Evolutionary conservation across 345 rosid species (phyloP).

Genomic region (Salix dunnii): DNA sequence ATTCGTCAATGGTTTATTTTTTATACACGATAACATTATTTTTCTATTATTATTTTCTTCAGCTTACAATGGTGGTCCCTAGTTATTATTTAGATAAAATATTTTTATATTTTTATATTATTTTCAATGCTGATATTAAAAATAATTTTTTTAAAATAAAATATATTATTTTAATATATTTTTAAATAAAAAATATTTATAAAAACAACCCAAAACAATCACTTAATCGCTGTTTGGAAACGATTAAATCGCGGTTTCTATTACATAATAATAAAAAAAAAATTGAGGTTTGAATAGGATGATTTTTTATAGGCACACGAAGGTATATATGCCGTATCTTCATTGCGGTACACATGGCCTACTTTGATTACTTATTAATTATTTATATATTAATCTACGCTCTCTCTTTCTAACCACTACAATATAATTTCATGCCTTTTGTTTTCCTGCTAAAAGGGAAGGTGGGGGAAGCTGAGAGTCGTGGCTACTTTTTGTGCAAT

Average conservation of each 20-base stretch:
- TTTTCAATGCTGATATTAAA: no score
- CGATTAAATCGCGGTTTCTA: slow-evolving; percentile 14
- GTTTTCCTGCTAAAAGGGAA: neutral
- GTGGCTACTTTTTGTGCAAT: no score
- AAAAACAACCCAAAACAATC: no score
- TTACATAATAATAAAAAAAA: neutral
- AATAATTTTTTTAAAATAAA: no score
- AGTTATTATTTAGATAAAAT: neutral
- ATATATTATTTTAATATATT: no score
- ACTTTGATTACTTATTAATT: slow-evolving; percentile 3
- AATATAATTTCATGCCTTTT: neutral
- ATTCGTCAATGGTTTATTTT: no score
- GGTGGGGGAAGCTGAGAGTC: neutral
- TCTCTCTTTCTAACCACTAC: slow-evolving; percentile 12
- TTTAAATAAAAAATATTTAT: no score
- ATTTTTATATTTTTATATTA: no score
- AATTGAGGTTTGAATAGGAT: neutral
- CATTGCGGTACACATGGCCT: neutral
- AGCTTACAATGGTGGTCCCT: neutral
- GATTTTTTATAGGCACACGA: slow-evolving; percentile 6
- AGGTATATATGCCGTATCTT: slow-evolving; percentile 20
- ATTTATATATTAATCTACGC: neutral
- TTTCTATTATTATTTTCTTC: neutral
- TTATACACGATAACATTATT: neutral
- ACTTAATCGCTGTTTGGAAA: no score